phyloP scores from a whole-genome alignment of 2,329 filamentous ascomycete species.

The Phaeosphaeriaceae sp. region DNA sequence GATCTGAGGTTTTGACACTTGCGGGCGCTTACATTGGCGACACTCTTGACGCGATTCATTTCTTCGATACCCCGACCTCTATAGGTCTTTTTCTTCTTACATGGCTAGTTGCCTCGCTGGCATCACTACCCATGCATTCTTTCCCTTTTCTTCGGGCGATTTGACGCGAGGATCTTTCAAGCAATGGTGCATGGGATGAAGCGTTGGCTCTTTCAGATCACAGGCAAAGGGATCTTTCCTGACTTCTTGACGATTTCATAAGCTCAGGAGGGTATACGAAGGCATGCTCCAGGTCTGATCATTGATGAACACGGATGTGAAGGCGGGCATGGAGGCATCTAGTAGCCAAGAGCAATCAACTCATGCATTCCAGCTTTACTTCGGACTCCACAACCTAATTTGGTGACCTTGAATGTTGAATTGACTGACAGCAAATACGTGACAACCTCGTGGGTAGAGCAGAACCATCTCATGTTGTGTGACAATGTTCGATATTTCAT shows the following conservation, averaged over 20 bases:
- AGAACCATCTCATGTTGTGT: not conserved
- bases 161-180: not conserved
- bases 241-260: not conserved
- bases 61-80: not conserved
- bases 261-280: not conserved
- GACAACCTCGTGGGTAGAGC: not conserved
- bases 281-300: not conserved
- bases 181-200: not conserved
- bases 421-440: not conserved
- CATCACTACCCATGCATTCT: not conserved
- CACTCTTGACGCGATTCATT: not conserved
- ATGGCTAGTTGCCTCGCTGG: not conserved
- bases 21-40: not conserved
- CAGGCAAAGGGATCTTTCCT: no score
- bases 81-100: not conserved
- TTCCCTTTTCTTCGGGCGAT: not conserved
- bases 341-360: not conserved
- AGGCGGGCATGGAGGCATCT: not conserved
- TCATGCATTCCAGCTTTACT: not conserved
- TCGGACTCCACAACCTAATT: not conserved
- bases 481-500: not conserved
- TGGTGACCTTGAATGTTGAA: not conserved
- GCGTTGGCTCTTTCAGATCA: not conserved
- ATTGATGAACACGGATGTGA: not conserved
- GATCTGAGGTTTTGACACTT: not conserved